Conservation (phyloP, 23 red algal genomes). For the Pyropia yezoensis region DNA sequence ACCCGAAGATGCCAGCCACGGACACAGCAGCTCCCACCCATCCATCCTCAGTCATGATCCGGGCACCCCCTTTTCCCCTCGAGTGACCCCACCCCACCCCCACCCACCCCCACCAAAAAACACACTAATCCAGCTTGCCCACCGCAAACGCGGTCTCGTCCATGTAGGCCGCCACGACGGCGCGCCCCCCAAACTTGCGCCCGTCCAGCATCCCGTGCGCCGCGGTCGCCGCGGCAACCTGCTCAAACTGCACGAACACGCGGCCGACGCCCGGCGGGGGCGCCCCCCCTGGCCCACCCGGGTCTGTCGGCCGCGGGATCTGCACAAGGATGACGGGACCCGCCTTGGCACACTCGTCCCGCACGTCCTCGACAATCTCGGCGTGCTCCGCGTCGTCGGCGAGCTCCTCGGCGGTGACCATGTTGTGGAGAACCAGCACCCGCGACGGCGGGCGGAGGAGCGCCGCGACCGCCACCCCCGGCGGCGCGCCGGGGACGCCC, state of each 20-base stretch:
- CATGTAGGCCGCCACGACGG: slow-evolving; percentile 27
- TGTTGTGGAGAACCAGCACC: slow-evolving; percentile 64
- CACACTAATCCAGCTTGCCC: too few species aligned
- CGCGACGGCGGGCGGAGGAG: slow-evolving; percentile 30
- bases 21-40: too few species aligned
- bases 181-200: slow-evolving; percentile 35
- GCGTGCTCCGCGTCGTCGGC: slow-evolving; percentile 62
- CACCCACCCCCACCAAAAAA: too few species aligned
- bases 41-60: too few species aligned
- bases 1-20: too few species aligned
- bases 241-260: slow-evolving; percentile 39
- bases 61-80: too few species aligned
- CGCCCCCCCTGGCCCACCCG: background rate
- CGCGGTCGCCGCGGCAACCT: slow-evolving; percentile 22
- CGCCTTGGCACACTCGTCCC: slow-evolving; percentile 49
- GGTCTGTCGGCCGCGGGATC: slow-evolving; percentile 20
- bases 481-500: too few species aligned
- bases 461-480: slow-evolving; percentile 11
- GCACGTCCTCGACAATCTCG: slow-evolving; percentile 66
- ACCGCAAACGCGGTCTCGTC: slow-evolving; percentile 37
- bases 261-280: slow-evolving; percentile 21
- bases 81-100: too few species aligned
- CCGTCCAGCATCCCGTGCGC: slow-evolving; percentile 33
- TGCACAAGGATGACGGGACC: slow-evolving; percentile 37
- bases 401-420: slow-evolving; percentile 52